Evolutionary conservation across 2,329 filamentous ascomycete species (phyloP).

Genomic region (Penicillium sp.): DNA sequence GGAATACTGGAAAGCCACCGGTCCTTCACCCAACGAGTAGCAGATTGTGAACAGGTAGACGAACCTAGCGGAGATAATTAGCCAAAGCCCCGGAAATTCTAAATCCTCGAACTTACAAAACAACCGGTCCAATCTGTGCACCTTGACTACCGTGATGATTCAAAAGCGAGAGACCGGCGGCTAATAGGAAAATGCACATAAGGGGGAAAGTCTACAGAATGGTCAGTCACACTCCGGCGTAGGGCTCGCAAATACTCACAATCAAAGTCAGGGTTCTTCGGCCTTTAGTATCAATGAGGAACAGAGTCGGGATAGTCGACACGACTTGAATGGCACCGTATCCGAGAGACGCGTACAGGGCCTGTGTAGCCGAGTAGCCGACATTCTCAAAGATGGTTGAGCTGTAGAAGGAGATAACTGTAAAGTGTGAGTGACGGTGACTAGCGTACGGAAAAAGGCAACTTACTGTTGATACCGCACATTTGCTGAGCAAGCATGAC

Average conservation of each 20-base stretch:
- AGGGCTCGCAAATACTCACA: slow-evolving; percentile 7
- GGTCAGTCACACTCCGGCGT: not conserved
- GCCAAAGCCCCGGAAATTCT: too few species aligned
- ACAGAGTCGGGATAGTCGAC: slow-evolving; percentile 60
- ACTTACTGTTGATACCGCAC: slow-evolving; percentile 51
- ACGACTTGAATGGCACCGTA: slow-evolving; percentile 64
- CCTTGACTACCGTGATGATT: slow-evolving; percentile 36
- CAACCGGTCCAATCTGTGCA: slow-evolving; percentile 32
- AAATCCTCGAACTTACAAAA: slow-evolving; percentile 13
- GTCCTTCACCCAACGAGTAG: slow-evolving; percentile 62
- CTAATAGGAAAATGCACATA: slow-evolving; percentile 63
- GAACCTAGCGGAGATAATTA: slow-evolving; percentile 49
- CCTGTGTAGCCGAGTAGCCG: slow-evolving; percentile 54
- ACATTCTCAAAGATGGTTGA: slow-evolving; percentile 56
- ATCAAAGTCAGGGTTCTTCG: slow-evolving; percentile 50
- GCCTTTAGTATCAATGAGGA: slow-evolving; percentile 66
- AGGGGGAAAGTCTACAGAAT: slow-evolving; percentile 60
- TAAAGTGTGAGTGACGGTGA: slow-evolving; percentile 48
- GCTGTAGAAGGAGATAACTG: slow-evolving; percentile 67
- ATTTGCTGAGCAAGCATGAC: slow-evolving; percentile 78
- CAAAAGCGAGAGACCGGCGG: slow-evolving; percentile 57
- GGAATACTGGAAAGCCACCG: slow-evolving; percentile 50
- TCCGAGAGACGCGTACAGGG: slow-evolving; percentile 61
- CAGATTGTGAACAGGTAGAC: slow-evolving; percentile 63
- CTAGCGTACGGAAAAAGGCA: slow-evolving; percentile 21